Evolutionary conservation across 495 filamentous ascomycete genomes (phyloP).

Genomic region (Aspergillus cristatus): DNA sequence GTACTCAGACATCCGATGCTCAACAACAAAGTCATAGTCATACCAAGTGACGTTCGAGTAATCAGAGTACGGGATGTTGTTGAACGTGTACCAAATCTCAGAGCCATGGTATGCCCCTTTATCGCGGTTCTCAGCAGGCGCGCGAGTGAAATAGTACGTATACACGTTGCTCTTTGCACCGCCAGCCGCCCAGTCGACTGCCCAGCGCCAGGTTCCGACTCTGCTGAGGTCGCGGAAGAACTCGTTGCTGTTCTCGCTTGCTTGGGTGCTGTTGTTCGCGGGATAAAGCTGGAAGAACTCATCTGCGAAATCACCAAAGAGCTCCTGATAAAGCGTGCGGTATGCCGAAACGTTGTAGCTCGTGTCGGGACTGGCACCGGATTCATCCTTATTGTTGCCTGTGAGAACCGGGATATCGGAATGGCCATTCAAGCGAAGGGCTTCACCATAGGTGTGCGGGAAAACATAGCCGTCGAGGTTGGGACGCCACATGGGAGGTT

Average conservation of each 20-base stretch:
- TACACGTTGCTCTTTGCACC: slow-evolving; percentile 12
- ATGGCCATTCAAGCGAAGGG: slow-evolving; percentile 3
- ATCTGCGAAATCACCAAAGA: slow-evolving; percentile 2
- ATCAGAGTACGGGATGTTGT: slow-evolving; percentile 14
- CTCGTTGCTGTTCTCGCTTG: slow-evolving; percentile 7
- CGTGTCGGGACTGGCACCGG: slow-evolving; percentile 2
- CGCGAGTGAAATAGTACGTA: slow-evolving; percentile 9
- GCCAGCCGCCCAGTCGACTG: slow-evolving; percentile 8
- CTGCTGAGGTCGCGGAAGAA: slow-evolving; percentile 7
- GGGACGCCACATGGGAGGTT: slow-evolving; percentile 9
- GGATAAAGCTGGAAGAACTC: slow-evolving; percentile 14
- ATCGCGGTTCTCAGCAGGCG: slow-evolving; percentile 7
- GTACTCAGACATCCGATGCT: slow-evolving; percentile 10
- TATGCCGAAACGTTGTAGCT: slow-evolving; percentile 4
- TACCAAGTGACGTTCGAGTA: slow-evolving; percentile 12
- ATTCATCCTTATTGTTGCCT: slow-evolving; percentile 14
- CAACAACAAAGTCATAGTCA: slow-evolving; percentile 8
- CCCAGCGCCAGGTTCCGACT: slow-evolving; percentile 10
- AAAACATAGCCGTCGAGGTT: slow-evolving; percentile 13
- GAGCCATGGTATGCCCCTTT: slow-evolving; percentile 11
- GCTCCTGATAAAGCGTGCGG: slow-evolving; percentile 7
- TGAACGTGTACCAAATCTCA: slow-evolving; percentile 13
- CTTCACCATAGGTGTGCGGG: slow-evolving; percentile 5
- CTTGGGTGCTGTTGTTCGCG: slow-evolving; percentile 3
- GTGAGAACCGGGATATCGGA: slow-evolving; percentile 12